Evolutionary conservation across 2,329 filamentous ascomycete genomes (phyloP), one percentile per base, ranked within the genome.

Genomic region (Tolypocladium guangdongense): DNA sequence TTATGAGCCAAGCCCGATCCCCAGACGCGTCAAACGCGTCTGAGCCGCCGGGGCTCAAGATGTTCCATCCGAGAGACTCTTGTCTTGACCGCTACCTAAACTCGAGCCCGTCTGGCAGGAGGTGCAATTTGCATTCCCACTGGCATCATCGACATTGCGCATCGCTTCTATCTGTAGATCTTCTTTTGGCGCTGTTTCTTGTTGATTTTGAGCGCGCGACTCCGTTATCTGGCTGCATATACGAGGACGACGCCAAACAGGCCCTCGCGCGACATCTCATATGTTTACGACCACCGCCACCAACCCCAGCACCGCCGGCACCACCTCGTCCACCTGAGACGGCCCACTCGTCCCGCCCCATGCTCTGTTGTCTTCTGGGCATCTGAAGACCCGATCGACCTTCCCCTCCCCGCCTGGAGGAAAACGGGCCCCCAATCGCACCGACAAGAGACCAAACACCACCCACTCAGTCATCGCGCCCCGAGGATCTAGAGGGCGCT

Each of bases 391-490:
- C 43, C 27, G 43, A 14, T 20, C 43, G 27, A 32, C 43, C 18
- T 47, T 11, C 41, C 38, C 27, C 43, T 46, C 27, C 43, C 43
- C 43, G 18, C 43, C 43, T 20, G 43, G 43, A 46, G 27, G 16
- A 11, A 30, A 16, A 32, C 43, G 43, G 27, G 27, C 43, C 43
- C 30, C 24, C 18, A 20, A 5, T 16, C 30, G 43, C 43, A 18
- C 18, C 27, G 43, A 10, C 43, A 10, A 46, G 16, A n/a, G 27
- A 32, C 43, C 27, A 32, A 61, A 62, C 58, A 57, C 55, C 61
- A 56, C 55, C 55, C 62, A 58, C 59, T 60, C 58, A 47, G 24
- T 6, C 49, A 38, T 33, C 47, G 14, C 47, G 24, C 45, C 39
- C 20, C 39, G 27, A 39, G 37, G 16, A 16, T 27, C 30, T 7